Evolutionary conservation across 108 stramenopile species (phyloP), one percentile per base, ranked within the genome.

Genomic region (Aurantiochytrium sp.): DNA sequence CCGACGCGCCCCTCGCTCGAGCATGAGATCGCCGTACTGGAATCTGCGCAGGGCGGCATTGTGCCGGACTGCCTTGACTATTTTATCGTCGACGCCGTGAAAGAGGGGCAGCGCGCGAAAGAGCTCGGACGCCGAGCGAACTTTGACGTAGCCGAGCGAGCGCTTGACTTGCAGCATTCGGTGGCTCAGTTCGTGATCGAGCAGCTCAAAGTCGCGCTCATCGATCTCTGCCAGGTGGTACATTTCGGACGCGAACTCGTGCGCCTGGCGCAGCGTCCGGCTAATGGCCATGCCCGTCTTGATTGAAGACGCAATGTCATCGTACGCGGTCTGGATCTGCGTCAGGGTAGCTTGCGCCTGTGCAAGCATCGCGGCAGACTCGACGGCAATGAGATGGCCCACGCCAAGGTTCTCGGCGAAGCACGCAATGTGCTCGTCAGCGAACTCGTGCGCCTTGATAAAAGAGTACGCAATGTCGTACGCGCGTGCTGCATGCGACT

Each of bases 401-500:
- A 65, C 59, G 10, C 59, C 59, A 65, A 65, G 34, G 45, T 81
- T 81, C 73, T 81, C 45, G 6, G 39, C 73, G 12, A 81, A 81
- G 45, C 15, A 6, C 36, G 12, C 19, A 12, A 81, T 48, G 30
- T 81, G 42, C 27, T 48, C 73, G 32, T 81, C 73, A 0, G 73
- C 73, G 27, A 48, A 41, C 2, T 81, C 45, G 45, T 81, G 73
- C 1, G 73, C 73, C 27, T 48, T 41, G 3, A 81, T 48, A 24
- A 81, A 81, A 42, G 73, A 81, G 1, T 41, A 41, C 6, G 73
- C 73, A 1, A 81, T 48, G 45, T 81, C 45, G 73, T 81, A 81
- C 12, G 73, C 39, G 6, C 45, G 73, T 30, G 73, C 73, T 27
- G 45, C 42, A 6, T 30, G 36, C 17, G 12, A 48, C 59, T 15